Base-by-base conservation (phyloP, 1,139 yeast species). In the Nakaseomyces bracarensis region DNA sequence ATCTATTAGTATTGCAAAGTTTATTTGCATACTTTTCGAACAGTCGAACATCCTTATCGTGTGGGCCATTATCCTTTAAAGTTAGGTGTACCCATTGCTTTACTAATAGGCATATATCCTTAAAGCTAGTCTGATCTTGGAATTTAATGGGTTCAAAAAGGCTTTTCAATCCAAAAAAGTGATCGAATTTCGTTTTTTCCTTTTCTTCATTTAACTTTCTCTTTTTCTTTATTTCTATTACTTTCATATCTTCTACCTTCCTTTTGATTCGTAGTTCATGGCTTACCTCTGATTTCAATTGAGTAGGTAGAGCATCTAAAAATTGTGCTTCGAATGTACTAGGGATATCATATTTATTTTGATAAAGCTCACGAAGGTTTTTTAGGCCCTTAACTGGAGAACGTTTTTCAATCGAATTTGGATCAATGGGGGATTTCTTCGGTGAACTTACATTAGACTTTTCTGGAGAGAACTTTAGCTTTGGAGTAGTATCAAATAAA, bases 1-100 rank as follows among this genome's bases (percentile, higher is more conserved):
- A 43, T 29, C 54, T 45, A 29, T 53, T 49, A 11, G 55, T 45
- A 22, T 49, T 47, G 9, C 52, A 50, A 5, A 61, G 43, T 35
- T 50, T 57, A 10, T 45, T 41, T 37, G 65, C 43, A 44, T 61
- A 65, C 14, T 43, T 47, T 22, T 53, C 55, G 45, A 77, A 73
- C 10, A 69, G 51, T 1, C 51, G 49, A 3, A 77, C 61, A 52
- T 82, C 91, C 27, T 72, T 80, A 3, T 51, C 53, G 52, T 77
- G 80, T 0, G 89, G 87, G 0, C 83, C 82, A 23, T 63, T 64
- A 23, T 44, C 45, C 2, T 62, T 66, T n/a, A 58, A 49, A 3
- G 79, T 68, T 37, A 62, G 60, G 3, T 47, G 47, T 0, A 79
- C 64, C 89, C 89, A 81, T 1, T 62, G 57, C 3, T 58, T 53